Conservation (phyloP, 1,139 yeast species). For the Yamadazyma blattariae region DNA sequence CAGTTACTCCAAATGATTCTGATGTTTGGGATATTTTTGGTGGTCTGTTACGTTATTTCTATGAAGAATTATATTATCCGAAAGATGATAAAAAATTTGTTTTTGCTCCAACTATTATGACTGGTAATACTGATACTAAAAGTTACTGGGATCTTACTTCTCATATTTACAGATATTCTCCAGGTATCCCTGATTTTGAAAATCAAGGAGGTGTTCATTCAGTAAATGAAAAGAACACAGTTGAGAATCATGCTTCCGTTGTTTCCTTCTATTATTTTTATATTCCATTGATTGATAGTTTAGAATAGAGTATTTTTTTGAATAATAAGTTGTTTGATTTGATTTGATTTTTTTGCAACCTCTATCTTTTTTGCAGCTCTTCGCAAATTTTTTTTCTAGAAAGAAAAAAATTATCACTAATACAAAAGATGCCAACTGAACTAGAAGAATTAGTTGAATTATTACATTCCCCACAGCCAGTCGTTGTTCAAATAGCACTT, state of each 20-base stretch:
- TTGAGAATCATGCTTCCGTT: slow-evolving; percentile 23
- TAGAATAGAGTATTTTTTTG: neutral
- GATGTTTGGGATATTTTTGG: slow-evolving; percentile 51
- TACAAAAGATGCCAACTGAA: slow-evolving; percentile 50
- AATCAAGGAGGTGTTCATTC: slow-evolving; percentile 24
- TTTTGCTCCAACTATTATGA: slow-evolving; percentile 32
- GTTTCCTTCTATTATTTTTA: slow-evolving; percentile 37
- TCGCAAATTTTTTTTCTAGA: slow-evolving; percentile 1
- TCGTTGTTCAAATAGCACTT: slow-evolving; percentile 80
- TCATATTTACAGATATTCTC: slow-evolving; percentile 34
- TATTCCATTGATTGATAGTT: slow-evolving; percentile 29
- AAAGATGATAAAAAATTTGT: slow-evolving; percentile 22
- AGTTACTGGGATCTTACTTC: slow-evolving; percentile 38
- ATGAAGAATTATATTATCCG: slow-evolving; percentile 43
- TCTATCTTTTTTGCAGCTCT: slow-evolving; percentile 1
- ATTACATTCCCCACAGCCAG: slow-evolving; percentile 79
- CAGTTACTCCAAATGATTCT: slow-evolving; percentile 48
- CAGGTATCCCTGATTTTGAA: slow-evolving; percentile 18
- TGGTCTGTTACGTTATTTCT: slow-evolving; percentile 55
- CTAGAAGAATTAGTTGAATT: slow-evolving; percentile 74
- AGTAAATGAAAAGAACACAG: slow-evolving; percentile 28
- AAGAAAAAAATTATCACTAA: too few relatives aligned
- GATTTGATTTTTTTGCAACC: slow-evolving; percentile 1
- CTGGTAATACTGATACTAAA: slow-evolving; percentile 42
- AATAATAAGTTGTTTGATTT: too few relatives aligned